phyloP scores from a whole-genome alignment of 805 yeast species.

The Wickerhamomyces rabaulensis region DNA sequence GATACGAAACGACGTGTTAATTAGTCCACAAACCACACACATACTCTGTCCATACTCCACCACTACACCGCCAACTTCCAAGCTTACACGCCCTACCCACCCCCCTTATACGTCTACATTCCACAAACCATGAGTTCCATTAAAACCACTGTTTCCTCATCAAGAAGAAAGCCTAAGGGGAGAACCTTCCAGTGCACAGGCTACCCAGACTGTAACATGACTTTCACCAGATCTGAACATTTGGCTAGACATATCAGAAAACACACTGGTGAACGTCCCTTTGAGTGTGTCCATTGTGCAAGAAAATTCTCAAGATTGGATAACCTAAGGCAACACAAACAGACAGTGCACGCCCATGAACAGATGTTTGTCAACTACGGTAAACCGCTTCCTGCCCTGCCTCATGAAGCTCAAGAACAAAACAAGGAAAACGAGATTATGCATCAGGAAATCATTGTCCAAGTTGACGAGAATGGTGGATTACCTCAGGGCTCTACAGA shows the following conservation, averaged over 20 bases:
- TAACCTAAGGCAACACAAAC: constrained; percentile 86
- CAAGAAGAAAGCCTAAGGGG: constrained; percentile 44
- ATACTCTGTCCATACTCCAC: too few species aligned
- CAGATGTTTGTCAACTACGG: constrained; percentile 1
- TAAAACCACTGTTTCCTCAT: constrained; percentile 3
- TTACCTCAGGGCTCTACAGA: constrained; percentile 13
- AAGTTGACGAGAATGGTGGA: constrained; percentile 3
- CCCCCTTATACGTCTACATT: neutral
- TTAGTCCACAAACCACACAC: too few species aligned
- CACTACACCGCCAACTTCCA: too few species aligned
- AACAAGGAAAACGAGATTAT: neutral
- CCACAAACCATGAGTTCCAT: neutral
- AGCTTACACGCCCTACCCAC: too few species aligned
- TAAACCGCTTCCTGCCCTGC: neutral
- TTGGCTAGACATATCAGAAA: constrained; percentile 87
- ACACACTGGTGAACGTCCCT: constrained; percentile 94
- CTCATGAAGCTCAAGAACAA: neutral
- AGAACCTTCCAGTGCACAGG: constrained; percentile 81
- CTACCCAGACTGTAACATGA: constrained; percentile 80
- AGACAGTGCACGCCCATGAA: constrained; percentile 62
- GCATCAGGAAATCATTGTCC: neutral
- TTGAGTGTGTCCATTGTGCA: constrained; percentile 77
- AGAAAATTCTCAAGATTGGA: constrained; percentile 80
- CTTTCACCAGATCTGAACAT: constrained; percentile 88
- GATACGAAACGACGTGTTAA: too few species aligned